These are phyloP conservation scores for Inonotus obliquus DNA, from an alignment of 1,284 basidiomycete genomes.

Conservation along the genomic window DNA sequence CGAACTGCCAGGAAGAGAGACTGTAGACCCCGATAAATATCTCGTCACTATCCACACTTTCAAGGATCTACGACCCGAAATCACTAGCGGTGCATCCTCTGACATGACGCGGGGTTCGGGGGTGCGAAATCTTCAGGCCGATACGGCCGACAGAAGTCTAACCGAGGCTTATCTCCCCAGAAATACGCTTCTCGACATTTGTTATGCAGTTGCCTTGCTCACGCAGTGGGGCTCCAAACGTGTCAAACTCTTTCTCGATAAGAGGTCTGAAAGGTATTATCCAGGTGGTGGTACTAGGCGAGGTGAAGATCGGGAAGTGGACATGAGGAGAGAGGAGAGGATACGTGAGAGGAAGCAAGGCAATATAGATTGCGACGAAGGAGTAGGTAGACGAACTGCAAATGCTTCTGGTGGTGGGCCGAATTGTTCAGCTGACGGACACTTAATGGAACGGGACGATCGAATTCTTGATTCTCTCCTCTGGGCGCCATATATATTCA, in stretches of 20 bases:
- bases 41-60: neutral
- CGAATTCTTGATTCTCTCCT: neutral
- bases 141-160: neutral
- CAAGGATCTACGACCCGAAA: neutral
- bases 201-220: neutral
- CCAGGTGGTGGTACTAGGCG: neutral
- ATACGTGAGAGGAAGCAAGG: no score
- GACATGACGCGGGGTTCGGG: neutral
- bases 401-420: no score
- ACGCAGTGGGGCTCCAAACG: neutral
- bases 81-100: neutral
- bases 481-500: neutral
- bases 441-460: no score
- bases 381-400: no score
- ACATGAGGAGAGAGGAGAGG: neutral
- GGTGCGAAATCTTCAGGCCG: no score
- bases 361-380: neutral
- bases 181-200: neutral
- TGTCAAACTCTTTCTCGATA: neutral
- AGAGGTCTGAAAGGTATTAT: neutral
- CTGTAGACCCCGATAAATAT: neutral
- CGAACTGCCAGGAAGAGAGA: neutral
- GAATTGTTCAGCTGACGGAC: no score
- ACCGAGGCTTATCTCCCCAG: neutral
- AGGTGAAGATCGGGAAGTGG: neutral